Evolutionary conservation across 257 asterid genomes (phyloP).

Genomic region (Catharanthus roseus): DNA sequence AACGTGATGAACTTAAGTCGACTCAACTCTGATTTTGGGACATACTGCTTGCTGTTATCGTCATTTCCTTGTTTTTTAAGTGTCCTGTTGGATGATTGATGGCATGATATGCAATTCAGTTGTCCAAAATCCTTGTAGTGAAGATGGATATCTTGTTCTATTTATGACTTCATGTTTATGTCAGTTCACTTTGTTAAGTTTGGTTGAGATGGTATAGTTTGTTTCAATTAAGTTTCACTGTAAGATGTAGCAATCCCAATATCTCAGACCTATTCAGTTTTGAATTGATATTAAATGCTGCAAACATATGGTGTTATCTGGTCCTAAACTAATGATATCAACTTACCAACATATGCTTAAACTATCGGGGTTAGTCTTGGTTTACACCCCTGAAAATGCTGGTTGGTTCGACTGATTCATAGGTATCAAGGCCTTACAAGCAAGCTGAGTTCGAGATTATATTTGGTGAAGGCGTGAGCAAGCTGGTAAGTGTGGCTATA

Average conservation of each 20-base stretch:
- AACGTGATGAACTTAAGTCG: constrained; percentile 5
- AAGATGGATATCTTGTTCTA: neutral
- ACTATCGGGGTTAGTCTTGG: neutral
- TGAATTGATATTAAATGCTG: neutral
- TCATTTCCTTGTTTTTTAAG: neutral
- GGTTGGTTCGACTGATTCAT: constrained; percentile 12
- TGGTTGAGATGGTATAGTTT: neutral
- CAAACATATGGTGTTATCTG: neutral
- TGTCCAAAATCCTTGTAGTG: neutral
- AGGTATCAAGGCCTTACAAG: constrained; percentile 98
- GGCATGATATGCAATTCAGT: neutral
- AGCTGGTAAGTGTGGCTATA: constrained; percentile 52
- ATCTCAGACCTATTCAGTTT: neutral
- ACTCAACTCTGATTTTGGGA: neutral
- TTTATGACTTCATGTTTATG: neutral
- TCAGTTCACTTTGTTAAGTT: neutral
- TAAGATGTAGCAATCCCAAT: neutral
- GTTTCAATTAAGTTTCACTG: neutral
- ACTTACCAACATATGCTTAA: neutral
- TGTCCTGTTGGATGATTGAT: neutral
- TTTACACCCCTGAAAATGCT: neutral
- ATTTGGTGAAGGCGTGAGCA: constrained; percentile 97
- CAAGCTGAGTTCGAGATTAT: constrained; percentile 98
- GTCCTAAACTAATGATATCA: neutral
- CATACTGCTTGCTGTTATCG: constrained; percentile 4